Conservation (phyloP, 1,284 basidiomycete species). For the Trichosporon asahii region DNA sequence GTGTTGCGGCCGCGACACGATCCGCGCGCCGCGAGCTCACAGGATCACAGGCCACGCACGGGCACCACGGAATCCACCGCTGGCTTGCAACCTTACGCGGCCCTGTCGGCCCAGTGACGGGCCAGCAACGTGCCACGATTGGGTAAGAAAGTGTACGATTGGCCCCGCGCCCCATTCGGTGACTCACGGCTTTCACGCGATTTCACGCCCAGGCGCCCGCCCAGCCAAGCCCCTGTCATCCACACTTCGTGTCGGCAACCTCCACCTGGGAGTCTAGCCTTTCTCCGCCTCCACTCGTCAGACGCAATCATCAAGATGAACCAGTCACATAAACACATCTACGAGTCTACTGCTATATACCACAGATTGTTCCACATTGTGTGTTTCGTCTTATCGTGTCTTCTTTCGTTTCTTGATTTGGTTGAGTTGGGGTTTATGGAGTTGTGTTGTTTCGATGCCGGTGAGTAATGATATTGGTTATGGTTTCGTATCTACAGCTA, state of each 20-base stretch:
- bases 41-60: not conserved
- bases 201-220: not conserved
- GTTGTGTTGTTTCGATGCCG: not conserved
- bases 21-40: not conserved
- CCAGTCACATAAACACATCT: conserved; percentile 1
- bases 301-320: not conserved
- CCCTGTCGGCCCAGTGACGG: not conserved
- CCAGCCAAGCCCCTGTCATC: not conserved
- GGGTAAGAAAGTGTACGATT: not conserved
- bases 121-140: not conserved
- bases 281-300: not conserved
- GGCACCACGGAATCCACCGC: not conserved
- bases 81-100: not conserved
- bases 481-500: not conserved
- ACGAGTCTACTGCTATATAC: conserved; percentile 3
- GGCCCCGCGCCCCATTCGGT: not conserved
- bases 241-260: not conserved
- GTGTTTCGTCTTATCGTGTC: not conserved
- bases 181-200: not conserved
- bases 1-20: not conserved
- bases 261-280: not conserved
- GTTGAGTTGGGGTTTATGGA: not conserved
- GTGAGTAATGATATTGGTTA: not conserved
- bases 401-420: conserved; percentile 1
- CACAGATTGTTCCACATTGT: not conserved